phyloP scores from a whole-genome alignment of 306 rosid species.

The Begonia loranthoides region DNA sequence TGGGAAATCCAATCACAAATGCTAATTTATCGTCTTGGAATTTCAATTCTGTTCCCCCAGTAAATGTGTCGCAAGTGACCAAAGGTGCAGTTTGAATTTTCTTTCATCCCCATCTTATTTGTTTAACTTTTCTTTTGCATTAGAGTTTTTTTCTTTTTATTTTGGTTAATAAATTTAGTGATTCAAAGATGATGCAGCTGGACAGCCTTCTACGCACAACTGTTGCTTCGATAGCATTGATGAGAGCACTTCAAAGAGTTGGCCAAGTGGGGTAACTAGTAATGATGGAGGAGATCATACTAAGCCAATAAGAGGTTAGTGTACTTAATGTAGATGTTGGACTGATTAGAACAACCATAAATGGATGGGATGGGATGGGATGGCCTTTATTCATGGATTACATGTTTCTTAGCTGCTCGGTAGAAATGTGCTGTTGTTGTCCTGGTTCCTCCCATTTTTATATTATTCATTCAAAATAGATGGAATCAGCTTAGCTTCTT shows the following conservation, averaged over 20 bases:
- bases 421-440: no score
- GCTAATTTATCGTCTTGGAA: constrained; percentile 57
- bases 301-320: no score
- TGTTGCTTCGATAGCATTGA: constrained; percentile 48
- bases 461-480: no score
- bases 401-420: no score
- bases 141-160: not conserved
- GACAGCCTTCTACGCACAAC: constrained; percentile 31
- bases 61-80: constrained; percentile 31
- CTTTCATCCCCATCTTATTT: not conserved
- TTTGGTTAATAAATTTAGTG: not conserved
- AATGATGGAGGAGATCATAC: no score
- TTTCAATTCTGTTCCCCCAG: constrained; percentile 26
- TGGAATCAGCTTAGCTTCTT: no score
- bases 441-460: no score
- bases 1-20: constrained; percentile 38
- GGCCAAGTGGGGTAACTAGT: no score
- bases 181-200: constrained; percentile 37
- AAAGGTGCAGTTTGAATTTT: constrained; percentile 33
- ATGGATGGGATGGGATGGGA: no score
- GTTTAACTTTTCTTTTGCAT: not conserved
- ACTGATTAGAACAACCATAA: no score
- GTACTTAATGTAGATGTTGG: no score
- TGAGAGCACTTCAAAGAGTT: constrained; percentile 39
- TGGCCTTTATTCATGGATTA: no score